A percentile compares a stretch with the other conserved stretches of the same genome.
These are phyloP conservation scores for Aureobasidium sp. DNA, from an alignment of 2,329 filamentous ascomycete genomes.

Conservation along the genomic window DNA sequence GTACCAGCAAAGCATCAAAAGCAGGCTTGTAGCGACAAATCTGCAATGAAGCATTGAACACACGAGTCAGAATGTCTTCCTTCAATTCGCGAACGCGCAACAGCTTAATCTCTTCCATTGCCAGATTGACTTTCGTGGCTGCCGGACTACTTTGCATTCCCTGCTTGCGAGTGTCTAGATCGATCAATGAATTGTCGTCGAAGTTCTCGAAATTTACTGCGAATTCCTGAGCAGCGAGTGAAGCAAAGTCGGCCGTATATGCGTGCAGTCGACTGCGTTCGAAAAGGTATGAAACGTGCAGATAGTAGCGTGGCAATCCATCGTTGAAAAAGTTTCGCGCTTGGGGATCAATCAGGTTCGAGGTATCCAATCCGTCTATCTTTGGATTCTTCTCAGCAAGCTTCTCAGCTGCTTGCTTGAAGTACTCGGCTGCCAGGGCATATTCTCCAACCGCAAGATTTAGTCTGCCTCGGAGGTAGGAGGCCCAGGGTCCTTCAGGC, in stretches of 20 bases:
- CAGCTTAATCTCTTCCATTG: conserved; percentile 29
- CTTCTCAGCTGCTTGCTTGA: conserved; percentile 61
- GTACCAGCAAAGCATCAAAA: conserved; percentile 68
- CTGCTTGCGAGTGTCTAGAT: conserved; percentile 24
- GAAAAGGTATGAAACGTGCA: conserved; percentile 75
- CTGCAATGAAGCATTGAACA: conserved; percentile 75
- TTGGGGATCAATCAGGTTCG: conserved; percentile 64
- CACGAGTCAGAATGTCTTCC: conserved; percentile 68
- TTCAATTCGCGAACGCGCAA: conserved; percentile 35
- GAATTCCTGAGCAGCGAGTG: conserved; percentile 37
- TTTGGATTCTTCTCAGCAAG: conserved; percentile 18
- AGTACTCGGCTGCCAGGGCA: conserved; percentile 63
- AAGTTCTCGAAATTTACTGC: conserved; percentile 17
- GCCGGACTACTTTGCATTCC: conserved; percentile 24
- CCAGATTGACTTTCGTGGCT: conserved; percentile 22
- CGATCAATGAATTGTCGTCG: conserved; percentile 20
- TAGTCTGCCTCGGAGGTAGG: conserved; percentile 78
- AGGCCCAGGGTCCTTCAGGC: conserved; percentile 50
- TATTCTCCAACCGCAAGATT: conserved; percentile 67
- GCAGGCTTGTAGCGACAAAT: conserved; percentile 76
- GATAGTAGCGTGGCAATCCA: conserved; percentile 77
- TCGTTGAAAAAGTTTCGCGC: conserved; percentile 63
- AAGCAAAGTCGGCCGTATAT: conserved; percentile 76
- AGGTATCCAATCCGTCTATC: conserved; percentile 36
- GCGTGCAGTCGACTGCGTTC: conserved; percentile 71